Evolutionary conservation across 495 filamentous ascomycete genomes (phyloP), one percentile per base, ranked within the genome.

Genomic region (Aspergillus ellipticus): DNA sequence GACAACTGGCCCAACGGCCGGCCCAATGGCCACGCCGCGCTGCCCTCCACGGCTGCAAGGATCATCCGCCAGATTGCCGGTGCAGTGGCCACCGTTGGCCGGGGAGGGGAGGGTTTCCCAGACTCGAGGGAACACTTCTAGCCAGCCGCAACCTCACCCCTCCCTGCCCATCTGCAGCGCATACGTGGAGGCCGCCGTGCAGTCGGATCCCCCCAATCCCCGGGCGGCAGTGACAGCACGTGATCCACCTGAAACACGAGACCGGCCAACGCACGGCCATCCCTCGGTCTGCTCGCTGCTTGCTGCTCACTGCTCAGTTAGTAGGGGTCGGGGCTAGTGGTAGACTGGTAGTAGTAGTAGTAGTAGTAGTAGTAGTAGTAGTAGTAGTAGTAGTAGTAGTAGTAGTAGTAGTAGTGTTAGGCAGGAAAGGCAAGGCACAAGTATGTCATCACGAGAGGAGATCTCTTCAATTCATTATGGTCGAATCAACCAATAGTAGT

Each of bases 381-480:
- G n/a, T n/a, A n/a, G n/a, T n/a, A n/a, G n/a, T n/a, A n/a, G n/a
- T n/a, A n/a, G n/a, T n/a, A n/a, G n/a, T n/a, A n/a, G n/a, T n/a
- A n/a, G n/a, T n/a, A n/a, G n/a, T n/a, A n/a, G n/a, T n/a, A n/a
- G n/a, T n/a, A n/a, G 35, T 33, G 37, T 33, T 11, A 56, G 49
- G 11, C 16, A 42, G 42, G 10, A 26, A 42, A 43, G 24, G 31
- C 35, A 37, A 39, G 35, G 35, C 35, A 39, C 35, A 39, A 13
- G 22, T 21, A 42, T 43, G 37, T 59, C 53, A 24, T 61, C 61
- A 56, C 58, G 62, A 64, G 62, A 61, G 62, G 62, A 64, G 62
- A 63, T 58, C 54, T 59, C 45, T 57, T 64, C 47, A 51, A 57
- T 62, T 66, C 63, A 62, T 66, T 61, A 66, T 54, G 41, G 59